Percentiles rank a stretch among this genome's conserved stretches.
Conservation (phyloP, 2,329 filamentous ascomycete species). For the Parascedosporium putredinis region DNA sequence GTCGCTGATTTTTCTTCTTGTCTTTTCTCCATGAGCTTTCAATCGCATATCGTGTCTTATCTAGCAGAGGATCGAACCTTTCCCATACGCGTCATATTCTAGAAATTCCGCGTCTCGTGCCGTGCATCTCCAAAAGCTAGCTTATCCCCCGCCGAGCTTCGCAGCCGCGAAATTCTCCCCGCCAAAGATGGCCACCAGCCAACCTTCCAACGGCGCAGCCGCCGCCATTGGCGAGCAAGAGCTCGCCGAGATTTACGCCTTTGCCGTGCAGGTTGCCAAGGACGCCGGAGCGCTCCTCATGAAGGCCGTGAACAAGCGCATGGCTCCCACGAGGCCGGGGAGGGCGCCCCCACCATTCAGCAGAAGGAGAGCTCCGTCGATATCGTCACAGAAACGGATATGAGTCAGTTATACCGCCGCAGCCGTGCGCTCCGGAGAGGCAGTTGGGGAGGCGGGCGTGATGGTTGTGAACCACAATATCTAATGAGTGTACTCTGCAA, state of each 20-base stretch:
- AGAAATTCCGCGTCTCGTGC: too few species aligned
- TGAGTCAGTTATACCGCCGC: conserved; percentile 36
- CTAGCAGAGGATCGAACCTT: too few species aligned
- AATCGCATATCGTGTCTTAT: too few species aligned
- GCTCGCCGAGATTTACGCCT: conserved; percentile 30
- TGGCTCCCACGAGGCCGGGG: conserved; percentile 34
- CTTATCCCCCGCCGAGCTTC: too few species aligned
- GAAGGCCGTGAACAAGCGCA: conserved; percentile 39
- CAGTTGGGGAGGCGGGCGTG: too few species aligned
- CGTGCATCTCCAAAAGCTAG: too few species aligned
- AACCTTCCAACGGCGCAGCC: not conserved
- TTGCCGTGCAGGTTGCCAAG: conserved; percentile 60
- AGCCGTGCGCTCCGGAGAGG: not conserved
- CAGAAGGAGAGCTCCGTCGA: conserved; percentile 64
- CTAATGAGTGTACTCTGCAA: not conserved
- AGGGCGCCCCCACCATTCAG: conserved; percentile 29
- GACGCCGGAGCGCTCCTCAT: conserved; percentile 59
- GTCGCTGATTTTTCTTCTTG: too few species aligned
- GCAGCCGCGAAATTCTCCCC: not conserved
- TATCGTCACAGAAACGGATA: conserved; percentile 66
- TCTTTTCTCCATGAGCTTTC: too few species aligned
- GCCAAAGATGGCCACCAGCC: not conserved
- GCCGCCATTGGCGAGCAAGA: conserved; percentile 18
- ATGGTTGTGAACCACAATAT: not conserved
- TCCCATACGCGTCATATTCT: too few species aligned